Evolutionary conservation across 1,139 yeast genomes (phyloP).

Genomic region (Hansenula anomala): DNA sequence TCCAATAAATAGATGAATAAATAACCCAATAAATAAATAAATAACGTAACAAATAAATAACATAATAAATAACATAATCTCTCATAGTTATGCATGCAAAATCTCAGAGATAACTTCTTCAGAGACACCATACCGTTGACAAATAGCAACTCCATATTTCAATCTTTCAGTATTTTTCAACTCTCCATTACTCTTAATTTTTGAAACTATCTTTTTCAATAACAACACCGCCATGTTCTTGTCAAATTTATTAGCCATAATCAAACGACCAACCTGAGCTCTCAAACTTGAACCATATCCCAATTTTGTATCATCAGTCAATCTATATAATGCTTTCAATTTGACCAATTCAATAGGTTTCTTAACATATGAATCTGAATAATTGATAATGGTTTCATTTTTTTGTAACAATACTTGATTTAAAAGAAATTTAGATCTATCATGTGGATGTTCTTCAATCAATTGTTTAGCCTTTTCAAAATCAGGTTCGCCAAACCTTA

Average conservation of each 20-base stretch:
- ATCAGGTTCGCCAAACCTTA: neutral
- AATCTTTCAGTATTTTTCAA: slow-evolving; percentile 7
- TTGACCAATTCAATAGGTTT: neutral
- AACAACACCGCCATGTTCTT: slow-evolving; percentile 5
- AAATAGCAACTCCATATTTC: slow-evolving; percentile 3
- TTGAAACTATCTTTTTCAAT: slow-evolving; percentile 4
- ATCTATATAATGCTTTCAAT: neutral
- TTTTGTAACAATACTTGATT: neutral
- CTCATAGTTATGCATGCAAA: neutral
- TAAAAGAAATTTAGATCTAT: neutral
- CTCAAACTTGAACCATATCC: neutral
- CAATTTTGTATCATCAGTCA: neutral
- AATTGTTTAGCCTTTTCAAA: neutral
- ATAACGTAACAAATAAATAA: slow-evolving; percentile 3
- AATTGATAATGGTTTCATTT: too few relatives aligned
- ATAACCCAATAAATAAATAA: slow-evolving; percentile 6
- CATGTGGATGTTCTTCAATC: neutral
- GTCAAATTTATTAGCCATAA: slow-evolving; percentile 3
- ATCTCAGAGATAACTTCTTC: neutral
- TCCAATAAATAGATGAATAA: neutral
- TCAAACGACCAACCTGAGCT: neutral
- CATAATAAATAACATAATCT: slow-evolving; percentile 1
- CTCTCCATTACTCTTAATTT: slow-evolving; percentile 1
- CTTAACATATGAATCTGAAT: neutral
- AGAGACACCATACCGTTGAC: slow-evolving; percentile 5